These are phyloP conservation scores for Penicillium tannophilum DNA, from an alignment of 495 filamentous ascomycete species.

Conservation along the genomic window DNA sequence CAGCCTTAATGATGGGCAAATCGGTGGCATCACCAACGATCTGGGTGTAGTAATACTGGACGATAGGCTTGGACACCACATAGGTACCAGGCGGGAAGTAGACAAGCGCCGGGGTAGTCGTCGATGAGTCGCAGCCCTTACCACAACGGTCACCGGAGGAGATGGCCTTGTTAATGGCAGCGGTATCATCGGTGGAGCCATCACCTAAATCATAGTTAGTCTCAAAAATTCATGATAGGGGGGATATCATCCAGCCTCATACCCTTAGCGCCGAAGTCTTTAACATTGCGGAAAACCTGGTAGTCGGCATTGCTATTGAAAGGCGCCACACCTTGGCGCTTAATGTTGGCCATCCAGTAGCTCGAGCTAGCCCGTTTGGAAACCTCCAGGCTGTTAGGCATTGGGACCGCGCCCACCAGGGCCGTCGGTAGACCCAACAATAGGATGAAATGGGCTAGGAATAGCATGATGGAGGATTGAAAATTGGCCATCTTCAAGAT, in stretches of 20 bases:
- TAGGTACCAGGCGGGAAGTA: constrained; percentile 85
- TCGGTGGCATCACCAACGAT: constrained; percentile 72
- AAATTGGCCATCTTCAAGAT: constrained; percentile 34
- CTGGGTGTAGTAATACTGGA: constrained; percentile 80
- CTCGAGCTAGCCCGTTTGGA: constrained; percentile 30
- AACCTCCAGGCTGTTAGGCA: constrained; percentile 19
- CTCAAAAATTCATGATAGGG: constrained; percentile 22
- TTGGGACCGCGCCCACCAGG: constrained; percentile 46
- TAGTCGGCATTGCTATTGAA: constrained; percentile 62
- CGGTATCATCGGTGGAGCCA: constrained; percentile 81
- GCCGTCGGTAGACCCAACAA: constrained; percentile 40
- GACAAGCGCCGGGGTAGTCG: constrained; percentile 70
- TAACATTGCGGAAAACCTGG: constrained; percentile 85
- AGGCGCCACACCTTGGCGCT: constrained; percentile 67
- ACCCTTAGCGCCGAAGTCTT: constrained; percentile 77
- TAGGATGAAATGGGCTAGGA: constrained; percentile 40
- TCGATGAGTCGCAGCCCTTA: constrained; percentile 77
- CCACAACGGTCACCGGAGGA: constrained; percentile 76
- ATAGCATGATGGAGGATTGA: constrained; percentile 32
- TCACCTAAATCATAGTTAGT: constrained; percentile 54
- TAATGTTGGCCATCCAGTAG: constrained; percentile 78
- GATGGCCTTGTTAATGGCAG: constrained; percentile 86
- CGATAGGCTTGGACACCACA: constrained; percentile 65
- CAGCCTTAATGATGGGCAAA: constrained; percentile 76
- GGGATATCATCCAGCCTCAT: constrained; percentile 1